Base-by-base conservation (phyloP, 176 grass and related monocot species). In the Puya raimondii region DNA sequence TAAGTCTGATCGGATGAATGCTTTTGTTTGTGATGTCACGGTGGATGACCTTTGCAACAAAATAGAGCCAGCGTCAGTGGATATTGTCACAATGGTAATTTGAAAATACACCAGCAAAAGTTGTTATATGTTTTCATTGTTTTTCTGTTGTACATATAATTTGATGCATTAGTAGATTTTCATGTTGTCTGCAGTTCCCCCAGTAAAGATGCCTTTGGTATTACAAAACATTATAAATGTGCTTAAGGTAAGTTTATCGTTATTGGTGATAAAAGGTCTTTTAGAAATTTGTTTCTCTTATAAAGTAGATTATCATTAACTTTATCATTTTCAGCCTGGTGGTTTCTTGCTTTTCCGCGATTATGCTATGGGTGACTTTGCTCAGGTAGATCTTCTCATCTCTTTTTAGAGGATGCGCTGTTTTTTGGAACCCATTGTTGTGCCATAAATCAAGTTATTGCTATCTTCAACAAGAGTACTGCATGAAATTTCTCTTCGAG, bases 41-140 rank as follows among this genome's bases (percentile, higher is more conserved):
- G 66, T 51, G 49, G 73, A 75, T 66, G 73, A 75, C 25, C 63
- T 75, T 33, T 75, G 63, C 13, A 29, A 66, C 63, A 29, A 17
- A 16, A 75, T 75, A 21, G 51, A 17, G 63, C 73, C 50, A 53
- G 50, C 63, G 20, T 75, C 73, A 18, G 63, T 66, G 23, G 73
- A 75, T 75, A 20, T 75, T 47, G 23, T 75, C 27, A 75, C 73
- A 13, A 75, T 75, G 73, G 63, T 75, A 53, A 66, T 75, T 53
- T 29, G 10, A 63, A 22, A 18, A 10, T 61, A 58, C 23, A 42
- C 10, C n/a, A 20, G 27, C 15, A 9, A 48, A 2, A 48, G 53
- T 14, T 29, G 20, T 9, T 11, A 14, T 63, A 1, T 63, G 4
- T 23, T 63, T 48, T 7, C 22, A 7, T 59, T 20, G 14, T 5